phyloP scores from a whole-genome alignment of 768 basidiomycete genomes.

The Leccinum subgranulosum region DNA sequence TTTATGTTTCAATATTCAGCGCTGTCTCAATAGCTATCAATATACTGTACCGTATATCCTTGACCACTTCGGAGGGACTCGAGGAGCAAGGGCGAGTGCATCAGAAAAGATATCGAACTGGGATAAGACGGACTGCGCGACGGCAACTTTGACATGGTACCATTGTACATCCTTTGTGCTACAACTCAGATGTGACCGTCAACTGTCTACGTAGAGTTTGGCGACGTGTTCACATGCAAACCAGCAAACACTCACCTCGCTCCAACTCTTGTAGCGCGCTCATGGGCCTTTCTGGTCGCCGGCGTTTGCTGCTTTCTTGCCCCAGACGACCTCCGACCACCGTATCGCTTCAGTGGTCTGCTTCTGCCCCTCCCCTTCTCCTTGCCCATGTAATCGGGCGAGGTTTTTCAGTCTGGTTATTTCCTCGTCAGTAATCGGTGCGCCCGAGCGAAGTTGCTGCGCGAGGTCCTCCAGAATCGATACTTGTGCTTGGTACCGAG shows the following conservation, averaged over 20 bases:
- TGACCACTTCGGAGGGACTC: too few relatives aligned
- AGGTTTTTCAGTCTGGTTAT: slow-evolving; percentile 53
- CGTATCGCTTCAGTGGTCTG: slow-evolving; percentile 25
- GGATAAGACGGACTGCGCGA: background rate
- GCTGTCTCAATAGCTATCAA: background rate
- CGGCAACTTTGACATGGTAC: background rate
- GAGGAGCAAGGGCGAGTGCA: too few relatives aligned
- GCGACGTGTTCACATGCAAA: background rate
- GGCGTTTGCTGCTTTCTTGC: slow-evolving; percentile 21
- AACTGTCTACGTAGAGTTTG: background rate
- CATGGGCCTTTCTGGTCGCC: slow-evolving; percentile 30
- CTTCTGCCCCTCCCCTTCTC: slow-evolving; percentile 8
- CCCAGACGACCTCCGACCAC: slow-evolving; percentile 56
- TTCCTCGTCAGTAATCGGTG: slow-evolving; percentile 46
- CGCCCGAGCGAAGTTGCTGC: slow-evolving; percentile 47
- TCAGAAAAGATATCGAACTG: too few relatives aligned
- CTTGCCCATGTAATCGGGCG: slow-evolving; percentile 36
- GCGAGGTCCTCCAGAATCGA: slow-evolving; percentile 62
- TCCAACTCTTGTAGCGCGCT: slow-evolving; percentile 37
- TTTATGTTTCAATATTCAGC: background rate
- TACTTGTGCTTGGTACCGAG: slow-evolving; percentile 52
- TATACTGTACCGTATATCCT: too few relatives aligned
- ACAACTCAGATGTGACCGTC: background rate
- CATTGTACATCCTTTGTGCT: background rate
- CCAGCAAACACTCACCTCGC: slow-evolving; percentile 31